Percentiles rank a stretch among this genome's conserved stretches.
Evolutionary conservation across 495 filamentous ascomycete species (phyloP).

Genomic region (Trichocladium antarcticum): DNA sequence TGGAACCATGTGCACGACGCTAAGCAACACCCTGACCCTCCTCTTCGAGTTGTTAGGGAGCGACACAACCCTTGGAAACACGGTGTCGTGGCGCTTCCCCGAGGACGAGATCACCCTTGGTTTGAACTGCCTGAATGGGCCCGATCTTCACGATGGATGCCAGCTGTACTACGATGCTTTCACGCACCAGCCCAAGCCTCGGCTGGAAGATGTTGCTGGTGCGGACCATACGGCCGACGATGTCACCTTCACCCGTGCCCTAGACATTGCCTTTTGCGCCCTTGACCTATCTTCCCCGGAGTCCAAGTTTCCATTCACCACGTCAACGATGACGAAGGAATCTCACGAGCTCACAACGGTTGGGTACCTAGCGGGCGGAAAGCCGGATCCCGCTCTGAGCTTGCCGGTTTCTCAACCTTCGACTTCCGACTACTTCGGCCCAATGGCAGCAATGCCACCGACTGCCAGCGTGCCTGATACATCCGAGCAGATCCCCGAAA

Average conservation of each 20-base stretch:
- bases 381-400: constrained; percentile 3
- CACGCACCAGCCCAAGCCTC: constrained; percentile 17
- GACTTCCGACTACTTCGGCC: not conserved
- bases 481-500: not conserved
- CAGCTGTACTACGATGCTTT: constrained; percentile 21
- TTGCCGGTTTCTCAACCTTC: not conserved
- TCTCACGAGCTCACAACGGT: constrained; percentile 13
- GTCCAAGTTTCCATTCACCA: constrained; percentile 17
- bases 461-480: not conserved
- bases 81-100: constrained; percentile 24
- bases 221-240: constrained; percentile 13
- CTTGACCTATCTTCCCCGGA: constrained; percentile 15
- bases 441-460: not conserved
- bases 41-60: constrained; percentile 23
- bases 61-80: constrained; percentile 19
- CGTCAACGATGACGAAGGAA: constrained; percentile 1
- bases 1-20: constrained; percentile 28
- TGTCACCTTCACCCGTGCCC: constrained; percentile 13
- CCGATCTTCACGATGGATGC: constrained; percentile 20
- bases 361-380: constrained; percentile 17
- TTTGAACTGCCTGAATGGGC: constrained; percentile 30
- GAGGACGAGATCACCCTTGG: constrained; percentile 37
- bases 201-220: constrained; percentile 15
- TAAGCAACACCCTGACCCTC: constrained; percentile 29
- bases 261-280: constrained; percentile 18